Percentiles rank a stretch among this genome's conserved stretches.
Conservation (phyloP, 495 filamentous ascomycete species). For the Venustampulla echinocandica region DNA sequence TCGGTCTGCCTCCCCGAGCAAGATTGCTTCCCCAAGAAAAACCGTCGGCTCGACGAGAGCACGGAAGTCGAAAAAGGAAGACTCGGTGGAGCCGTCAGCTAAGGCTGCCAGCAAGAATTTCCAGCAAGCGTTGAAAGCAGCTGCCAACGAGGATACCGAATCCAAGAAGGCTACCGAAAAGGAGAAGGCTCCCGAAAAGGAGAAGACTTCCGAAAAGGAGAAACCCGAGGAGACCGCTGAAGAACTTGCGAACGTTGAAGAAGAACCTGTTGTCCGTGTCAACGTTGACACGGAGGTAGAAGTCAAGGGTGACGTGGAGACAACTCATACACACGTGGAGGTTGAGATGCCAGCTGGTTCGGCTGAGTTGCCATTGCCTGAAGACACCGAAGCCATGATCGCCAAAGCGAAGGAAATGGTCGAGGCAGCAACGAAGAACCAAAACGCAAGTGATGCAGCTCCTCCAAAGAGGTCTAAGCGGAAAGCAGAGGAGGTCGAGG, state of each 20-base stretch:
- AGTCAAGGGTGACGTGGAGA: slow-evolving; percentile 54
- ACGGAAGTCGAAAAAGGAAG: slow-evolving; percentile 42
- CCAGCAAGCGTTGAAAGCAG: slow-evolving; percentile 13
- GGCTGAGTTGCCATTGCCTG: slow-evolving; percentile 61
- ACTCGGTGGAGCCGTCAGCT: slow-evolving; percentile 41
- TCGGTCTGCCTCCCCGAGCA: slow-evolving; percentile 50
- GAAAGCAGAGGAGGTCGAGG: slow-evolving; percentile 66
- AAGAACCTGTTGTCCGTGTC: slow-evolving; percentile 55
- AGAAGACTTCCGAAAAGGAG: slow-evolving; percentile 32
- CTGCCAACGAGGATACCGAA: slow-evolving; percentile 2
- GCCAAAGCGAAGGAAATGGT: slow-evolving; percentile 86
- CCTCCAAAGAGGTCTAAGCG: slow-evolving; percentile 57
- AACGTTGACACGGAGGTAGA: slow-evolving; percentile 60
- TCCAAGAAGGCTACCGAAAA: neutral
- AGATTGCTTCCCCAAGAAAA: slow-evolving; percentile 44
- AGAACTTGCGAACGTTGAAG: slow-evolving; percentile 27
- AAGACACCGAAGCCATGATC: slow-evolving; percentile 72
- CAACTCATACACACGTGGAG: slow-evolving; percentile 66
- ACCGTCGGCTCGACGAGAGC: slow-evolving; percentile 15
- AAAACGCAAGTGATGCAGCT: slow-evolving; percentile 32
- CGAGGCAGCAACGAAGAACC: slow-evolving; percentile 58
- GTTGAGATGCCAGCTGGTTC: slow-evolving; percentile 63
- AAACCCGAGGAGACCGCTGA: slow-evolving; percentile 27
- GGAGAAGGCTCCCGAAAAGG: slow-evolving; percentile 25
- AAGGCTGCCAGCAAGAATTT: slow-evolving; percentile 37